phyloP scores from a whole-genome alignment of 2,329 filamentous ascomycete species.

The Stenocarpella maydis region DNA sequence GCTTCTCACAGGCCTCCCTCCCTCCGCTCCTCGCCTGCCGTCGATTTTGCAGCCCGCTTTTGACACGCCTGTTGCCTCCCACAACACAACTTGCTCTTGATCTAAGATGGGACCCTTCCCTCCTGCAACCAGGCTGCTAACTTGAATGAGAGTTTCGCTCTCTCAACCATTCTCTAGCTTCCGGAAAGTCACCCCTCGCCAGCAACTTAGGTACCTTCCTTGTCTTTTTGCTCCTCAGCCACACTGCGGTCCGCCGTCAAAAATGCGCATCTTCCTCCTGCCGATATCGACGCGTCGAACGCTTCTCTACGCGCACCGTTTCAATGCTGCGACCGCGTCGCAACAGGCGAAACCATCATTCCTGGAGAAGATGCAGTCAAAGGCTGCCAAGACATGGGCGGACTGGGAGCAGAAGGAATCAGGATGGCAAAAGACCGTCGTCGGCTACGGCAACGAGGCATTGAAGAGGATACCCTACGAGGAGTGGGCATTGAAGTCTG shows the following conservation, averaged over 20 bases:
- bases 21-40: constrained; percentile 11
- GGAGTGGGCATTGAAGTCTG: constrained; percentile 97
- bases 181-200: neutral
- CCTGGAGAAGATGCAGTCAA: constrained; percentile 74
- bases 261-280: constrained; percentile 92
- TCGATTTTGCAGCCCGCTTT: constrained; percentile 9
- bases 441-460: constrained; percentile 84
- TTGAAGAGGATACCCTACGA: constrained; percentile 91
- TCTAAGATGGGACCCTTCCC: constrained; percentile 7
- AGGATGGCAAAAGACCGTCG: constrained; percentile 89
- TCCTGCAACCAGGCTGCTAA: constrained; percentile 6
- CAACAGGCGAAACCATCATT: constrained; percentile 59
- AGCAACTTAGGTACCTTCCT: neutral
- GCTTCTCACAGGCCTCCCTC: constrained; percentile 29
- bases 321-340: constrained; percentile 64
- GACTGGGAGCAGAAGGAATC: constrained; percentile 84
- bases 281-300: constrained; percentile 91
- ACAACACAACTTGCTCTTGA: neutral
- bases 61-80: neutral
- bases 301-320: constrained; percentile 88
- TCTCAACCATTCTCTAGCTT: neutral
- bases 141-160: neutral
- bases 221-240: neutral
- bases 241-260: constrained; percentile 37
- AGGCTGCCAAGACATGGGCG: constrained; percentile 81